A percentile compares a stretch with the other conserved stretches of the same genome.
phyloP scores from a whole-genome alignment of 2,329 filamentous ascomycete genomes.

The Ilyonectria sp. region DNA sequence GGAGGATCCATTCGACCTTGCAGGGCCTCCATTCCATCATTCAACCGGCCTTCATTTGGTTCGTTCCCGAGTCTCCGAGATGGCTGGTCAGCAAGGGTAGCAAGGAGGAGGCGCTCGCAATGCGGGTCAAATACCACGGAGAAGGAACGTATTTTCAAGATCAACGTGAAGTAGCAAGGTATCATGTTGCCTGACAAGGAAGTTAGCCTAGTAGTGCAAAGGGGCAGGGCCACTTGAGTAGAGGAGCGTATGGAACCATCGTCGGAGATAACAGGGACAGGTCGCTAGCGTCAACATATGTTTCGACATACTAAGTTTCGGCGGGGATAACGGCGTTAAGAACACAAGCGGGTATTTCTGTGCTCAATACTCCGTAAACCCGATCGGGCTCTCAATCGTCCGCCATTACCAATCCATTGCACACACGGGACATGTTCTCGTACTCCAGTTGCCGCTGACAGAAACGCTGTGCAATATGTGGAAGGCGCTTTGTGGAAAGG shows the following conservation, averaged over 20 bases:
- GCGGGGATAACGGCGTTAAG: too few relatives aligned
- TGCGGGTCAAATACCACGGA: too few relatives aligned
- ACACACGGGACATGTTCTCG: too few relatives aligned
- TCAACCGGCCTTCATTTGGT: constrained; percentile 1
- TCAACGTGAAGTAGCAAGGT: not conserved
- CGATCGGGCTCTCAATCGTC: too few relatives aligned
- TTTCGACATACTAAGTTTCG: too few relatives aligned
- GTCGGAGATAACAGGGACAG: too few relatives aligned
- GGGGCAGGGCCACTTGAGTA: not conserved
- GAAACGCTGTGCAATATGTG: not conserved
- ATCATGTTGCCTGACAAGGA: not conserved
- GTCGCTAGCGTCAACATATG: too few relatives aligned
- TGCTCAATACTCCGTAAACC: too few relatives aligned
- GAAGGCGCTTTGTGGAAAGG: not conserved
- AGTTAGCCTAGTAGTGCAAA: not conserved
- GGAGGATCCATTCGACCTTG: constrained; percentile 6
- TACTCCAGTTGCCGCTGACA: not conserved
- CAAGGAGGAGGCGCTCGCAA: not conserved
- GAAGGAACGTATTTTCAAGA: not conserved
- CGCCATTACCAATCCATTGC: too few relatives aligned
- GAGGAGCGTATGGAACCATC: too few relatives aligned
- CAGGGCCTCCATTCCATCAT: not conserved
- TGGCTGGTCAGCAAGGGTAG: constrained; percentile 3
- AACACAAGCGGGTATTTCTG: too few relatives aligned
- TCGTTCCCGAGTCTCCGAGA: constrained; percentile 10